Percentiles rank a stretch among this genome's conserved stretches.
Evolutionary conservation across 805 yeast genomes (phyloP).

Genomic region (Zygosaccharomyces pseudorouxii): DNA sequence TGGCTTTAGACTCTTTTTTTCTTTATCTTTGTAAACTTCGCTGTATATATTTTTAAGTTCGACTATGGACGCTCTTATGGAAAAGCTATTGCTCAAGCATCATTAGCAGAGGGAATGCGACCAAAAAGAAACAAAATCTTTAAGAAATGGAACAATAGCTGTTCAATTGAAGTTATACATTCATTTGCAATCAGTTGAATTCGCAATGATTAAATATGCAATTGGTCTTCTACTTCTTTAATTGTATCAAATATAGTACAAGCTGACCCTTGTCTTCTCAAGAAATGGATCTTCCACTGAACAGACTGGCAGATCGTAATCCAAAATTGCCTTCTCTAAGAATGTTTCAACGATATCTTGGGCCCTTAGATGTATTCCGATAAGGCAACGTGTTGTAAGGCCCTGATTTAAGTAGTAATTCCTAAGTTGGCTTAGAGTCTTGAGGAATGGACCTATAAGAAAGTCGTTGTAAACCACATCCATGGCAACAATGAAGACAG

Average conservation of each 20-base stretch:
- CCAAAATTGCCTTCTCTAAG: slow-evolving; percentile 25
- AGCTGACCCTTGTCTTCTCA: slow-evolving; percentile 21
- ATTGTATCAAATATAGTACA: slow-evolving; percentile 18
- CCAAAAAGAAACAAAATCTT: not conserved
- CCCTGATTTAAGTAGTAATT: slow-evolving; percentile 8
- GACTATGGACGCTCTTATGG: not conserved
- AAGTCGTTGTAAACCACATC: slow-evolving; percentile 37
- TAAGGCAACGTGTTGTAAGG: slow-evolving; percentile 13
- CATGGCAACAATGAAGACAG: slow-evolving; percentile 30
- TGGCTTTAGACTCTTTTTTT: not conserved
- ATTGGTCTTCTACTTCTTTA: no score
- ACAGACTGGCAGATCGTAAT: slow-evolving; percentile 19
- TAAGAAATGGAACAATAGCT: not conserved
- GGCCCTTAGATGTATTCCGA: slow-evolving; percentile 34
- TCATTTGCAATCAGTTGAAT: not conserved
- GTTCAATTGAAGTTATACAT: not conserved
- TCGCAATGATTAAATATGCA: not conserved
- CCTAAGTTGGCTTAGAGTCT: slow-evolving; percentile 20
- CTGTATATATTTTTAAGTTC: not conserved
- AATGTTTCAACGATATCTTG: slow-evolving; percentile 29
- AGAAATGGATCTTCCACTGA: slow-evolving; percentile 18
- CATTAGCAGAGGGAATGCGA: not conserved
- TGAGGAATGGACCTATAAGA: slow-evolving; percentile 30
- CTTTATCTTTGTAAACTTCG: not conserved
- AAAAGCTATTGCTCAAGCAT: not conserved